These are phyloP conservation scores for Trichosanthes cucumerina DNA, from an alignment of 306 rosid species.

Conservation along the genomic window DNA sequence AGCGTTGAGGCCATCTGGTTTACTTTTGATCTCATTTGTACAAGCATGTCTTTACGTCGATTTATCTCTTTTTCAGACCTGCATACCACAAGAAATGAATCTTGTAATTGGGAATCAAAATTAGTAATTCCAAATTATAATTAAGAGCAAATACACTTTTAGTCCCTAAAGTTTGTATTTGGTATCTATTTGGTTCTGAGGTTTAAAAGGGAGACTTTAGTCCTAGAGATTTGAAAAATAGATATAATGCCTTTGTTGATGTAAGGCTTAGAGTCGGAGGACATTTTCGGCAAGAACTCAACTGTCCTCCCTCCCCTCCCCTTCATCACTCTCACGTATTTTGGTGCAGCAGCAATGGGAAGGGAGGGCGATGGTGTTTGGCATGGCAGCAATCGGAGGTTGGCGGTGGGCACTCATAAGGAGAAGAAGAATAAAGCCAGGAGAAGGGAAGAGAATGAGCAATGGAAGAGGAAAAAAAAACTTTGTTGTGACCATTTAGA, in stretches of 20 bases:
- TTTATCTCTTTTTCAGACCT: conserved; percentile 28
- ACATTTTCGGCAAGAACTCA: neutral
- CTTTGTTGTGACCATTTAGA: too few relatives aligned
- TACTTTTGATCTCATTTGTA: conserved; percentile 19
- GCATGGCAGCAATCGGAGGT: neutral
- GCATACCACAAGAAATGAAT: conserved; percentile 6
- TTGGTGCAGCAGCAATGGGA: neutral
- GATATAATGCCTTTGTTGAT: neutral
- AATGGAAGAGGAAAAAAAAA: neutral
- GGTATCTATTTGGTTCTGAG: neutral
- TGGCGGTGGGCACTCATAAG: neutral
- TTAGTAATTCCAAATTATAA: neutral
- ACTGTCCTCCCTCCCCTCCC: neutral
- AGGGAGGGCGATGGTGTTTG: neutral
- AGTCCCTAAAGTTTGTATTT: neutral
- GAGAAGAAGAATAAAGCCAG: neutral
- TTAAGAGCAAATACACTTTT: neutral
- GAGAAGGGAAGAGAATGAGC: too few relatives aligned
- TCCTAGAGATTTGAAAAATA: neutral
- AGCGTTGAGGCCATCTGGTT: conserved; percentile 32
- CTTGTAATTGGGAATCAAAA: neutral
- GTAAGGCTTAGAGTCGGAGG: neutral
- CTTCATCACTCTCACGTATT: neutral
- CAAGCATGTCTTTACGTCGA: conserved; percentile 25
- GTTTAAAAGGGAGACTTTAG: neutral